A percentile compares a stretch with the other conserved stretches of the same genome.
Evolutionary conservation across 305 asterid species (phyloP).

Genomic region (Fraxinus velutina): DNA sequence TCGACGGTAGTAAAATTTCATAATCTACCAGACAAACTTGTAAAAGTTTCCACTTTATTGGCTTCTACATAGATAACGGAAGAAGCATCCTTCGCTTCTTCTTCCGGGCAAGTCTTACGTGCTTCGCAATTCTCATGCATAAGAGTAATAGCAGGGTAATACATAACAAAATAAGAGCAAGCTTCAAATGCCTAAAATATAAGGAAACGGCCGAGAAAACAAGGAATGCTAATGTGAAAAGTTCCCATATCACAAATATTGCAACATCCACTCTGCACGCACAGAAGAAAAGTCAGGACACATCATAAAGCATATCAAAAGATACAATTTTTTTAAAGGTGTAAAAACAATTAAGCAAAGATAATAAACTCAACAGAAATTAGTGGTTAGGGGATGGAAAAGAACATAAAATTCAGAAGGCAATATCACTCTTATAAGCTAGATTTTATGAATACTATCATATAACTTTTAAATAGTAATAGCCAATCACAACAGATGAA

Average conservation of each 20-base stretch:
- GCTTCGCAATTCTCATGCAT: constrained; percentile 75
- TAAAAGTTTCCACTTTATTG: constrained; percentile 16
- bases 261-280: constrained; percentile 80
- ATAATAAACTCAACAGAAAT: too few relatives aligned
- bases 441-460: neutral
- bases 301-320: constrained; percentile 4
- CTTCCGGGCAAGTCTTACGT: constrained; percentile 62
- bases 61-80: constrained; percentile 74
- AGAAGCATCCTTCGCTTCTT: constrained; percentile 95
- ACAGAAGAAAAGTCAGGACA: neutral
- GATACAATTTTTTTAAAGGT: neutral
- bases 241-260: constrained; percentile 82
- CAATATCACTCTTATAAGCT: neutral
- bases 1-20: constrained; percentile 23
- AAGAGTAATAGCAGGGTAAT: constrained; percentile 55
- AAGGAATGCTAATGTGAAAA: constrained; percentile 65
- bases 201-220: constrained; percentile 75
- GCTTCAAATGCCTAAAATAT: constrained; percentile 67
- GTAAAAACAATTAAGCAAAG: neutral
- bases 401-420: neutral
- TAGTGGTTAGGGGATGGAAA: too few relatives aligned
- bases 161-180: constrained; percentile 55
- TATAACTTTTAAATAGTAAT: neutral
- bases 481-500: neutral
- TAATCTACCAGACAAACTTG: neutral